Percentiles rank a stretch among this genome's conserved stretches.
Evolutionary conservation across 2,329 filamentous ascomycete genomes (phyloP).

Genomic region (Didymella arachidicola): DNA sequence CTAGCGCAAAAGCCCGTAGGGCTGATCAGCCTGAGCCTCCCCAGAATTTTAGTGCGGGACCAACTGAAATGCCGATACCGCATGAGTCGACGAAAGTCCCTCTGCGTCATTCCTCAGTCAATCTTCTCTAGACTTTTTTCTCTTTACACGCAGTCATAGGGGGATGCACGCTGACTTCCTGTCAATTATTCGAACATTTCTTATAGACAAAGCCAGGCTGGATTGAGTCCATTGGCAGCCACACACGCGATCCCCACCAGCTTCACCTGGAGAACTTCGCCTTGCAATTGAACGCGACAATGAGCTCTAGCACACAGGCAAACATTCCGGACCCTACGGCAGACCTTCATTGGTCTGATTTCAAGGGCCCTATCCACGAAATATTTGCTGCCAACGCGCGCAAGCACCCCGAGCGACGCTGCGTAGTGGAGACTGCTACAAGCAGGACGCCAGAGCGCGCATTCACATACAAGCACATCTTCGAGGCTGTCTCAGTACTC

Average conservation of each 20-base stretch:
- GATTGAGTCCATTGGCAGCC: slow-evolving; percentile 17
- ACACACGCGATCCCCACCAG: slow-evolving; percentile 7
- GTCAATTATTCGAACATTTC: background rate
- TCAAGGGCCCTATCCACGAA: slow-evolving; percentile 72
- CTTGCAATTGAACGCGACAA: slow-evolving; percentile 35
- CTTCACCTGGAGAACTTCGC: slow-evolving; percentile 12
- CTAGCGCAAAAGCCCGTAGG: slow-evolving; percentile 24
- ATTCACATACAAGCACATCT: slow-evolving; percentile 87
- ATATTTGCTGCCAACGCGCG: slow-evolving; percentile 72
- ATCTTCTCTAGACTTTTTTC: slow-evolving; percentile 16
- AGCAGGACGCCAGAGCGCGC: slow-evolving; percentile 63
- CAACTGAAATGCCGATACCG: slow-evolving; percentile 40
- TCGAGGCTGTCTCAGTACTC: slow-evolving; percentile 81
- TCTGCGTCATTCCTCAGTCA: slow-evolving; percentile 31
- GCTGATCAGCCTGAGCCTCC: slow-evolving; percentile 27
- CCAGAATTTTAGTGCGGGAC: slow-evolving; percentile 29
- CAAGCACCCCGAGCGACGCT: slow-evolving; percentile 71
- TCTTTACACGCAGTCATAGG: slow-evolving; percentile 12
- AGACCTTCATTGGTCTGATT: slow-evolving; percentile 73
- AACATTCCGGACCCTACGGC: slow-evolving; percentile 69
- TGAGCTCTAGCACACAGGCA: slow-evolving; percentile 35
- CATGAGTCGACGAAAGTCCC: slow-evolving; percentile 35
- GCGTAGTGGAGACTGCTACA: slow-evolving; percentile 71
- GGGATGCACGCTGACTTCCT: slow-evolving; percentile 7
- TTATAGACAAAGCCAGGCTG: slow-evolving; percentile 13